Base-by-base conservation (phyloP, 345 rosid species). In the Geranium brycei region DNA sequence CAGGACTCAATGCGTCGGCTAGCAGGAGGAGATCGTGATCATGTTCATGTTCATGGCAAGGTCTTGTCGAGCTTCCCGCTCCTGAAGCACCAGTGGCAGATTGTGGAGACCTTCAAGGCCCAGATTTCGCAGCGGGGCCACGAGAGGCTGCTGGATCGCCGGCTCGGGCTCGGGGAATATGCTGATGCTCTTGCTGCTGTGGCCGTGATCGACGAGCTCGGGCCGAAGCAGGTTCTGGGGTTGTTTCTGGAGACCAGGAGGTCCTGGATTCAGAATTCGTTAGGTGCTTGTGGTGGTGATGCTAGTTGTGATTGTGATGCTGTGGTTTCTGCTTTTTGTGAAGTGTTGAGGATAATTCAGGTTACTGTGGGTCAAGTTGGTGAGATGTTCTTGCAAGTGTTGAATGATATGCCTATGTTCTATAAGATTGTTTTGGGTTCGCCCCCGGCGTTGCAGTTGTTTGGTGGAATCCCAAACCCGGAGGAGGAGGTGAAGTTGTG, bases 81-180 rank as follows among this genome's bases (percentile, higher is more conserved):
- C 11, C 70, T 93, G 67, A 95, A 90, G 72, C 97, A 93, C 66
- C 99, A 93, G 75, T 93, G 95, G 89, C 96, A 86, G 88, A 90
- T 91, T 59, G 97, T 91, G 31, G 99, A 90, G 87, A 77, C 92
- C 75, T 93, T 91, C 62, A 90, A 91, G 76, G 74, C 77, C 59
- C 99, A 93, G 89, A 91, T 93, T 72, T 88, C 99, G 4, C 96
- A 88, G 83, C 82, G 95, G 71, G 80, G 95, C 51, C 95, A 78
- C 17, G 99, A 93, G 71, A 73, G 96, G 73, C 74, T 93, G 73
- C 64, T 88, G 61, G 97, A 88, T 81, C 77, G 79, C 1, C 92
- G 53, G 11, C 77, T 87, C 15, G 76, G 64, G 28, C 16, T 93
- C 2, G 85, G 73, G 7, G 87, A 81, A 55, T 93, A 87, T 57